These are phyloP conservation scores for Malus asiatica DNA, from an alignment of 306 rosid species.

Conservation along the genomic window DNA sequence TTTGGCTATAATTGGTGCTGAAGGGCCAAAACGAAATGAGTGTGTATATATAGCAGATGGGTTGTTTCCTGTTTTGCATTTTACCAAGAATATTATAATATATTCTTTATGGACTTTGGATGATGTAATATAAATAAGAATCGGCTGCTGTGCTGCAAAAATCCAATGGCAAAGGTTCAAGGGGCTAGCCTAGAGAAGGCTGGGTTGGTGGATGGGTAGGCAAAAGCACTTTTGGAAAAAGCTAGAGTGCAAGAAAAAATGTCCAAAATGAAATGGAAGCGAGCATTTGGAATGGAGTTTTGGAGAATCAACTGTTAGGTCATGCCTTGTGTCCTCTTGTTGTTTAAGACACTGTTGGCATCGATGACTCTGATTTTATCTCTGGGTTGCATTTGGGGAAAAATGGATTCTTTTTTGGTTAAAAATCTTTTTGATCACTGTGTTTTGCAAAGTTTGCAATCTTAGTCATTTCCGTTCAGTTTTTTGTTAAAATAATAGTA, in stretches of 20 bases:
- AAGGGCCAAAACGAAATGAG: conserved; percentile 32
- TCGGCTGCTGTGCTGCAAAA: conserved; percentile 42
- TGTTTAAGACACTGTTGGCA: conserved; percentile 30
- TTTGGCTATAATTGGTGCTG: conserved; percentile 43
- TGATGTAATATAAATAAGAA: conserved; percentile 53
- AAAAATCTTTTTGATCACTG: too few species aligned
- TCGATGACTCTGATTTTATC: conserved; percentile 5
- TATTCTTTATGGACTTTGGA: conserved; percentile 14
- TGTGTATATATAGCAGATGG: conserved; percentile 33
- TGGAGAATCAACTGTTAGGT: conserved; percentile 71
- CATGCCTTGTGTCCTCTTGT: conserved; percentile 57
- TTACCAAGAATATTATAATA: conserved; percentile 7
- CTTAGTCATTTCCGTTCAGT: too few species aligned
- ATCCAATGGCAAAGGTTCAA: conserved; percentile 44
- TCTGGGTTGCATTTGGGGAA: conserved; percentile 27
- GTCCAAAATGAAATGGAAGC: conserved; percentile 61
- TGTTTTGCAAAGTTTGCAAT: too few species aligned
- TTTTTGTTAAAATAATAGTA: too few species aligned
- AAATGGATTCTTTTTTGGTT: conserved; percentile 6
- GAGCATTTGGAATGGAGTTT: conserved; percentile 66
- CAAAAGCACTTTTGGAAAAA: conserved; percentile 51
- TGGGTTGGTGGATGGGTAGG: conserved; percentile 46
- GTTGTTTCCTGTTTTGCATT: conserved; percentile 25
- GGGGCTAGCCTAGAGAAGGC: conserved; percentile 51
- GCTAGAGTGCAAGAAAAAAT: conserved; percentile 32